Conservation (phyloP, 164 flowering plant species). For the Euptelea pleiosperma region DNA sequence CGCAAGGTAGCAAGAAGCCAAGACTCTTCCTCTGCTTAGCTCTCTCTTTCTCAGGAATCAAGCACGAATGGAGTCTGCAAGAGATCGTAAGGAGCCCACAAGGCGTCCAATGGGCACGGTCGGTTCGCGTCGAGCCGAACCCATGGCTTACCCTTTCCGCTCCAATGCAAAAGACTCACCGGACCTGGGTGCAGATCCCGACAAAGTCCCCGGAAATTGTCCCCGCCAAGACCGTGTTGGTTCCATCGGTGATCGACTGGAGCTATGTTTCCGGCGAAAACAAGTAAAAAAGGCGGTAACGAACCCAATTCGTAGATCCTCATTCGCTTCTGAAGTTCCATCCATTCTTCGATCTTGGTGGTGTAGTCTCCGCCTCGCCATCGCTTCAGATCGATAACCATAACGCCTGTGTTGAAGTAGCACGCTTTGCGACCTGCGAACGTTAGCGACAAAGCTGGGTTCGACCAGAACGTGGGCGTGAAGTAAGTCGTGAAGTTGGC, state of each 20-base stretch:
- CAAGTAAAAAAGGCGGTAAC: conserved; percentile 80
- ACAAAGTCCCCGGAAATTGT: conserved; percentile 74
- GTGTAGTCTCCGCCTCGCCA: conserved; percentile 80
- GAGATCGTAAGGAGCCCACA: conserved; percentile 95
- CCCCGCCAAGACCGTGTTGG: conserved; percentile 92
- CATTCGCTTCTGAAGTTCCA: conserved; percentile 91
- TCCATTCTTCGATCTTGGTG: conserved; percentile 71
- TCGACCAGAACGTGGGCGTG: conserved; percentile 86
- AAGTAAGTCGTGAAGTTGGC: conserved; percentile 87
- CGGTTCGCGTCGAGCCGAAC: conserved; percentile 62
- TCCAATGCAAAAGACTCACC: conserved; percentile 90
- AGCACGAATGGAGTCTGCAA: conserved; percentile 43
- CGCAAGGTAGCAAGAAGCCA: background rate
- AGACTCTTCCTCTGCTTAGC: too few relatives aligned
- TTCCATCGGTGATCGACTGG: conserved; percentile 93
- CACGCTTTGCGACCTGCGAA: conserved; percentile 70
- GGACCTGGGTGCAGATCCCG: conserved; percentile 88
- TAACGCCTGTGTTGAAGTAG: conserved; percentile 93
- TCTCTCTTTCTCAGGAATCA: conserved; percentile 42
- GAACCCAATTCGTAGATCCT: conserved; percentile 91
- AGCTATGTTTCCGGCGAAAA: conserved; percentile 78
- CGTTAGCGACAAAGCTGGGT: conserved; percentile 58
- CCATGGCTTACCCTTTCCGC: conserved; percentile 97
- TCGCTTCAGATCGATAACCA: conserved; percentile 71
- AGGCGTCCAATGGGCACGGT: conserved; percentile 85